Base-by-base conservation (phyloP, 495 filamentous ascomycete species). In the Astrothelium subdiscretum region DNA sequence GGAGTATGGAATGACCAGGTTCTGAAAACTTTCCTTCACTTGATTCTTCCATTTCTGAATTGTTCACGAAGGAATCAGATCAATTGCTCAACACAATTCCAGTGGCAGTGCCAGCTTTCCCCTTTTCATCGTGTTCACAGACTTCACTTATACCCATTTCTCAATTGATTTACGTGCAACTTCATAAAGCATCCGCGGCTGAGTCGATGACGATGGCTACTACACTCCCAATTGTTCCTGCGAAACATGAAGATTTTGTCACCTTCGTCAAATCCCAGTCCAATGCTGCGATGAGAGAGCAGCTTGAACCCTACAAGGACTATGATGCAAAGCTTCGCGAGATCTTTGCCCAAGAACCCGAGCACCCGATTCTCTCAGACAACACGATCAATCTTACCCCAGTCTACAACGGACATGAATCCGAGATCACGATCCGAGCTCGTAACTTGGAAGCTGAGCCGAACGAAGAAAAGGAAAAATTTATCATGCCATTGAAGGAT, bases 261-360 rank as follows among this genome's bases (percentile, higher is more conserved):
- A 40, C 68, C 1, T 77, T 79, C 67, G 43, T 83, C 29, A 32
- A 73, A 2, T 66, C 77, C 57, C 76, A 87, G 60, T 80, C 81
- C 5, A 62, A 81, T 1, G 78, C 70, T 27, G 74, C 83, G 2
- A 74, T 91, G 59, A 63, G 61, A 0, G 73, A 88, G 26, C 70
- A 91, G 27, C 69, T 90, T 42, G 73, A 80, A 63, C 89, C 89
- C 1, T 92, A 83, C 72, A 84, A 85, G 63, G 71, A 79, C 11
- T 89, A 82, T 60, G 89, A 92, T 64, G 78, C 81, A 24, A 78
- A 80, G 57, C 71, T 90, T 5, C 85, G 90, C 27, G 83, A 85
- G 68, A 70, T 84, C 29, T 92, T 84, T 68, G 88, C 89, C 40
- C 89, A 91, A 71, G 75, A 87, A 12, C 83, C 84, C 2, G 69